Percentiles rank a stretch among this genome's conserved stretches.
These are phyloP conservation scores for Claviceps fusiformis DNA, from an alignment of 2,329 filamentous ascomycete genomes.

Conservation along the genomic window DNA sequence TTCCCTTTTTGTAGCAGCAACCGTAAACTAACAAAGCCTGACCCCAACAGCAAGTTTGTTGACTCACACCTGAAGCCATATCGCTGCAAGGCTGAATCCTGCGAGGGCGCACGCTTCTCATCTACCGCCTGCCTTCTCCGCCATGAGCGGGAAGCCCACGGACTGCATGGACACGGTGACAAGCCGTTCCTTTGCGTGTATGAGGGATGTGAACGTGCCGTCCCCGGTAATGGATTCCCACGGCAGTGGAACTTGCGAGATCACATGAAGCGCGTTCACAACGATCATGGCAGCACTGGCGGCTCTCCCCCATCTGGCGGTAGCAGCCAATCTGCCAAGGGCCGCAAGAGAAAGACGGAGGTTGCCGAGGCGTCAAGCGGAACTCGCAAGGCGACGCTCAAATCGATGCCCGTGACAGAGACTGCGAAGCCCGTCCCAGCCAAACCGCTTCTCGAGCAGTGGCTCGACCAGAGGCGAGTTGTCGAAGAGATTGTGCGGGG, in stretches of 20 bases:
- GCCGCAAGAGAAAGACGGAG: constrained; percentile 46
- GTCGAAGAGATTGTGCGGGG: constrained; percentile 45
- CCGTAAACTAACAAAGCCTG: not conserved
- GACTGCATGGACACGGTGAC: constrained; percentile 86
- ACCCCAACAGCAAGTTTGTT: constrained; percentile 66
- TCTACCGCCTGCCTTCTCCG: constrained; percentile 90
- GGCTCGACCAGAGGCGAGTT: constrained; percentile 48
- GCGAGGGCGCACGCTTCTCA: constrained; percentile 79
- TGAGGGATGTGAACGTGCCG: constrained; percentile 71
- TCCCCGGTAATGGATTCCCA: constrained; percentile 77
- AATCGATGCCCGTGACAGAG: constrained; percentile 22
- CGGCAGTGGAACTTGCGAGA: constrained; percentile 92
- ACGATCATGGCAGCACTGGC: constrained; percentile 35
- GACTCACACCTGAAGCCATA: constrained; percentile 96
- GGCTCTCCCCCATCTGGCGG: constrained; percentile 26
- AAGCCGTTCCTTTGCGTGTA: constrained; percentile 86
- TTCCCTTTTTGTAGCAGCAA: no score
- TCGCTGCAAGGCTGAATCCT: constrained; percentile 75
- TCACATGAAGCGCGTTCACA: constrained; percentile 93
- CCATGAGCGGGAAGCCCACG: constrained; percentile 90
- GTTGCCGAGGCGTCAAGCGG: constrained; percentile 23
- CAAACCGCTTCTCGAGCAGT: constrained; percentile 36
- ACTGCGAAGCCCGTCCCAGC: constrained; percentile 16
- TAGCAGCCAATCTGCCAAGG: constrained; percentile 26
- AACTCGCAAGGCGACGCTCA: constrained; percentile 37